These are phyloP conservation scores for Kalmusia sp. DNA, from an alignment of 2,329 filamentous ascomycete genomes.

Conservation along the genomic window DNA sequence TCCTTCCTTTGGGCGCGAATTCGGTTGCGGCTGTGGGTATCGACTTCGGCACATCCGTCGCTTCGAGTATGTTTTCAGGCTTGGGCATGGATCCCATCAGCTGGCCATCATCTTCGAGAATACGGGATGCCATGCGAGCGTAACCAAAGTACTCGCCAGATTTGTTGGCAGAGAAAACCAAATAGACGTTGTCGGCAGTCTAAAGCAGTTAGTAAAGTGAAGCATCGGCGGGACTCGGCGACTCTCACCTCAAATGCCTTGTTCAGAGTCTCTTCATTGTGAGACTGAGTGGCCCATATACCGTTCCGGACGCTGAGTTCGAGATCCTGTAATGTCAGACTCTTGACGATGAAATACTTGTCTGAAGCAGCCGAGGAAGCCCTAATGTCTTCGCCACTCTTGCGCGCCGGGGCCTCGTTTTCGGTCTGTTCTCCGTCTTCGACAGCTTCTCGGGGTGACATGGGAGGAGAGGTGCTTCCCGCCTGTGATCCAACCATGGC, in stretches of 20 bases:
- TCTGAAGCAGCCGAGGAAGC: constrained; percentile 62
- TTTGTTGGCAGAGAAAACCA: constrained; percentile 96
- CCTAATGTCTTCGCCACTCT: constrained; percentile 19
- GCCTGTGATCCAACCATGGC: constrained; percentile 47
- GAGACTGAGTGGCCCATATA: constrained; percentile 92
- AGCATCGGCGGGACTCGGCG: background rate
- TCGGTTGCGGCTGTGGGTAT: constrained; percentile 81
- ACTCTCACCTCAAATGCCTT: constrained; percentile 76
- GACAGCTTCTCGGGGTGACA: constrained; percentile 29
- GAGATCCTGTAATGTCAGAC: constrained; percentile 86
- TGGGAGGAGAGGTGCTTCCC: constrained; percentile 31
- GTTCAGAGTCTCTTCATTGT: constrained; percentile 87
- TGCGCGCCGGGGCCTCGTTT: constrained; percentile 15
- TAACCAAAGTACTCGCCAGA: constrained; percentile 98
- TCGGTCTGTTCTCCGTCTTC: constrained; percentile 18
- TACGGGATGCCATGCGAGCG: constrained; percentile 85
- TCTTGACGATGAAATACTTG: constrained; percentile 92
- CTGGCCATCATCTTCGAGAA: constrained; percentile 72
- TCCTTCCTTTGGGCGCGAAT: constrained; percentile 79
- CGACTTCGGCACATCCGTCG: constrained; percentile 75
- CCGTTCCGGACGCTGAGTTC: constrained; percentile 87
- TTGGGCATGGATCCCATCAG: constrained; percentile 63
- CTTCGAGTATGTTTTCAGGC: constrained; percentile 60
- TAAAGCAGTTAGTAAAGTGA: constrained; percentile 47
- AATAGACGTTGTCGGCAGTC: constrained; percentile 82